Percentiles rank a stretch among this genome's conserved stretches.
These are phyloP conservation scores for Neospermospora avenae DNA, from an alignment of 2,329 filamentous ascomycete genomes.

Conservation along the genomic window DNA sequence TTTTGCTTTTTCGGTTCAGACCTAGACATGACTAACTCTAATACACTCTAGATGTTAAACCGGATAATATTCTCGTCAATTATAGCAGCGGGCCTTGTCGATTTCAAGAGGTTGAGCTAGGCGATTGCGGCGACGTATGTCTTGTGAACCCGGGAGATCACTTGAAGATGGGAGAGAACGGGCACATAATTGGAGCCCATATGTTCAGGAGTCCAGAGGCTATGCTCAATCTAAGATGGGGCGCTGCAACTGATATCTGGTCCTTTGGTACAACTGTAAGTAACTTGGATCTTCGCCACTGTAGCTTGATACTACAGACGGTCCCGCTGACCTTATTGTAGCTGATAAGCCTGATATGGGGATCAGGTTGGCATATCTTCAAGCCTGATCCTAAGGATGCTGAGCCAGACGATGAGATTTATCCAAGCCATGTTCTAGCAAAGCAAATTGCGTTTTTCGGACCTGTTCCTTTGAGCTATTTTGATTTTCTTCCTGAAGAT, in stretches of 20 bases:
- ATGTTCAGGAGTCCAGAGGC: constrained; percentile 22
- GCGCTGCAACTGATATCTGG: constrained; percentile 26
- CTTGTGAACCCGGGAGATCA: constrained; percentile 12
- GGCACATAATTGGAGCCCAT: constrained; percentile 13
- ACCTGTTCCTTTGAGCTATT: constrained; percentile 12
- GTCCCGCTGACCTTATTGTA: constrained; percentile 8
- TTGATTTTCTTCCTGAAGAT: constrained; percentile 13
- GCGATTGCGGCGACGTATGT: constrained; percentile 18
- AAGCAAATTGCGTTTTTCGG: constrained; percentile 20
- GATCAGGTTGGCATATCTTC: constrained; percentile 21
- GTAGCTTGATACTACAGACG: neutral
- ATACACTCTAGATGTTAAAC: constrained; percentile 33
- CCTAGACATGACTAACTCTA: constrained; percentile 1
- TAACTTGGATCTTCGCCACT: neutral
- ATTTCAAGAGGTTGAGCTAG: constrained; percentile 10
- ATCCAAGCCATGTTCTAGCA: constrained; percentile 15
- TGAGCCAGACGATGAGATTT: constrained; percentile 21
- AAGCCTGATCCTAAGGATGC: too few species aligned
- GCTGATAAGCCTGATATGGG: constrained; percentile 26
- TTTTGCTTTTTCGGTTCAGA: too few species aligned
- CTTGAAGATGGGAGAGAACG: constrained; percentile 9
- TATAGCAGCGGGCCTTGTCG: constrained; percentile 9
- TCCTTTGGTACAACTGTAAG: constrained; percentile 22
- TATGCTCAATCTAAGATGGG: constrained; percentile 19
- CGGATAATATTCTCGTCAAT: constrained; percentile 34